These are phyloP conservation scores for Blastomyces percursus DNA, from an alignment of 2,329 filamentous ascomycete genomes.

Conservation along the genomic window DNA sequence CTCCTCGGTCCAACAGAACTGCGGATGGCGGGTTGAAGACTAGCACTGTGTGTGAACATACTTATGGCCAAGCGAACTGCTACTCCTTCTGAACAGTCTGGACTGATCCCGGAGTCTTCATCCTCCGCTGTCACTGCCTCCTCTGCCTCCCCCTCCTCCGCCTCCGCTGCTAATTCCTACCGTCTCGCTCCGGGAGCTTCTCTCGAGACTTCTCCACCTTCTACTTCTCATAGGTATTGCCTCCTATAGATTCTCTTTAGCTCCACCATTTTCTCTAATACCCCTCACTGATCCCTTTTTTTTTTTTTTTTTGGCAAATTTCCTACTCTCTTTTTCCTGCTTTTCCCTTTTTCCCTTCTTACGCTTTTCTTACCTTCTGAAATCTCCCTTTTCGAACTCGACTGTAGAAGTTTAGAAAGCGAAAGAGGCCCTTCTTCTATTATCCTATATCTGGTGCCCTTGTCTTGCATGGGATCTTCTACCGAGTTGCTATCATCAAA, in stretches of 20 bases:
- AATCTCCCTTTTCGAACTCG: slow-evolving; percentile 7
- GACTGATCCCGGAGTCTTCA: slow-evolving; percentile 25
- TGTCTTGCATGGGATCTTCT: neutral
- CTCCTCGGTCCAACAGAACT: slow-evolving; percentile 18
- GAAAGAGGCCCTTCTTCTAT: neutral
- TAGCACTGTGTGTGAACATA: slow-evolving; percentile 21
- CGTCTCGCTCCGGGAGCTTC: slow-evolving; percentile 15
- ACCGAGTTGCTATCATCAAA: slow-evolving; percentile 1
- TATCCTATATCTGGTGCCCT: slow-evolving; percentile 7
- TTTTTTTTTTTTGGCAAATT: slow-evolving; percentile 7
- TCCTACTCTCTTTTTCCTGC: neutral
- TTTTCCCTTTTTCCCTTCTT: slow-evolving; percentile 10
- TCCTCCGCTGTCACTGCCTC: slow-evolving; percentile 21
- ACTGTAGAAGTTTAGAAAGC: slow-evolving; percentile 3
- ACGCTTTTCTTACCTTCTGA: slow-evolving; percentile 8
- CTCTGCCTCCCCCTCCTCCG: slow-evolving; percentile 18
- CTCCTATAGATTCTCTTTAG: slow-evolving; percentile 10
- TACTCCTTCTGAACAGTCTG: slow-evolving; percentile 32
- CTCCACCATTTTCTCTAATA: neutral
- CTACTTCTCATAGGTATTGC: slow-evolving; percentile 30
- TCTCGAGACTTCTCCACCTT: slow-evolving; percentile 17
- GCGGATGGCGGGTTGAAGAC: slow-evolving; percentile 36
- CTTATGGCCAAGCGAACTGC: slow-evolving; percentile 40
- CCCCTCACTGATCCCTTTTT: slow-evolving; percentile 1
- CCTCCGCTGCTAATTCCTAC: slow-evolving; percentile 23